Percentiles rank a stretch among this genome's conserved stretches.
These are phyloP conservation scores for Alternaria sp. DNA, from an alignment of 2,329 filamentous ascomycete species.

Conservation along the genomic window DNA sequence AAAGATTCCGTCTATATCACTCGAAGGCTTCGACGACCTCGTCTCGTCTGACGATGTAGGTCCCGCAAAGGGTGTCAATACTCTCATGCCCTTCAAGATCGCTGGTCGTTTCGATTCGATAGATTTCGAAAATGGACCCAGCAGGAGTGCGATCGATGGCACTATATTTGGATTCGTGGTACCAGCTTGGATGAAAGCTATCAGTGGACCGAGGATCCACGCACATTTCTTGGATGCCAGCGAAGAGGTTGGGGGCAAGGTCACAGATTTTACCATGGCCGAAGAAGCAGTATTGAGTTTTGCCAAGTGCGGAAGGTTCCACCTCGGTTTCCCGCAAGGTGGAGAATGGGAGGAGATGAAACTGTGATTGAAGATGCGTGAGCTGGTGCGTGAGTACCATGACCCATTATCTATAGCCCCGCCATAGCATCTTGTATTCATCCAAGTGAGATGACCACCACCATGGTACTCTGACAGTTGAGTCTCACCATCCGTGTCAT, in stretches of 20 bases:
- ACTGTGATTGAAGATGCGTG: not conserved
- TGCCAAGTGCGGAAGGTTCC: conserved; percentile 54
- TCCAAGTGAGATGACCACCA: not conserved
- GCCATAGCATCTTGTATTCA: not conserved
- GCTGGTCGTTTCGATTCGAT: conserved; percentile 49
- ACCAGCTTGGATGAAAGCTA: conserved; percentile 52
- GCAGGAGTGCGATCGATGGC: conserved; percentile 45
- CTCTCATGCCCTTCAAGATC: conserved; percentile 53
- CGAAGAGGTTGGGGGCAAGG: conserved; percentile 47
- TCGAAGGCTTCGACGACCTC: conserved; percentile 29
- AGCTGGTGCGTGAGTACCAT: not conserved
- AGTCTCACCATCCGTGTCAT: not conserved
- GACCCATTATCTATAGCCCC: not conserved
- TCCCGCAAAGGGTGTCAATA: conserved; percentile 47
- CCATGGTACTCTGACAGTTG: not conserved
- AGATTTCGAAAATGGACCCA: conserved; percentile 30
- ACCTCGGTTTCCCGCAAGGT: conserved; percentile 55
- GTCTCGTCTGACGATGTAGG: conserved; percentile 25
- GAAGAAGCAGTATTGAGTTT: conserved; percentile 48
- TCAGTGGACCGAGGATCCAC: conserved; percentile 53
- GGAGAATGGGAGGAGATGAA: conserved; percentile 52
- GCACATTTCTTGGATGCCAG: conserved; percentile 45
- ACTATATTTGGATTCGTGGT: conserved; percentile 54
- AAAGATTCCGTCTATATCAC: conserved; percentile 30
- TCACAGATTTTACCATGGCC: conserved; percentile 50